Evolutionary conservation across 495 filamentous ascomycete species (phyloP).

Genomic region (Lasiosphaeria ovina): DNA sequence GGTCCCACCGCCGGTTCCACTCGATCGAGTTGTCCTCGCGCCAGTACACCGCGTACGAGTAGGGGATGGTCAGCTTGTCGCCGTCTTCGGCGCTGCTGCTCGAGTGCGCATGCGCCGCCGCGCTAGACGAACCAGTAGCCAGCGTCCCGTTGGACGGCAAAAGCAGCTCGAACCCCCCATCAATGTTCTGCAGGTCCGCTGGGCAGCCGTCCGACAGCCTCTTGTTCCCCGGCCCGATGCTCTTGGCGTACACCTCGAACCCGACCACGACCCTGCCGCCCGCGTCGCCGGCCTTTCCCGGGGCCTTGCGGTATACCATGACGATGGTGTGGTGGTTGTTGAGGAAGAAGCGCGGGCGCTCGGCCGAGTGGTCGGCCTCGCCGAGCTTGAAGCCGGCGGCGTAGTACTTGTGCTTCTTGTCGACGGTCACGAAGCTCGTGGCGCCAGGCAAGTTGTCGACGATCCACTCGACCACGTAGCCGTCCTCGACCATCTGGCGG

Average conservation of each 20-base stretch:
- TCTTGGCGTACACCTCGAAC: constrained; percentile 92
- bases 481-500: constrained; percentile 71
- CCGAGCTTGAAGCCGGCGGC: constrained; percentile 95
- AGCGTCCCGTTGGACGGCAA: constrained; percentile 60
- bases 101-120: not conserved
- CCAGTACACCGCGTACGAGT: constrained; percentile 92
- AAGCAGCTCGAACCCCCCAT: constrained; percentile 65
- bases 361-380: constrained; percentile 66
- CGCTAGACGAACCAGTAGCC: no score
- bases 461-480: constrained; percentile 94
- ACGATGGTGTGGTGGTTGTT: constrained; percentile 93
- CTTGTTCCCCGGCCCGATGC: constrained; percentile 63
- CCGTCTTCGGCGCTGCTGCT: constrained; percentile 50
- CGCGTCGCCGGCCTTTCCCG: constrained; percentile 62
- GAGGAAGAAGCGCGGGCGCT: constrained; percentile 69
- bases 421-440: constrained; percentile 87
- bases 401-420: constrained; percentile 87
- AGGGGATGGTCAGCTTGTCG: constrained; percentile 73
- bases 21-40: constrained; percentile 79
- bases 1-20: constrained; percentile 86
- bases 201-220: constrained; percentile 62
- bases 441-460: constrained; percentile 93
- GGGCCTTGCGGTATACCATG: constrained; percentile 76
- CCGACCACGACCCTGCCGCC: constrained; percentile 84
- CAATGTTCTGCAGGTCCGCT: constrained; percentile 57